Base-by-base conservation (phyloP, 306 rosid species). In the Glycine latifolia region DNA sequence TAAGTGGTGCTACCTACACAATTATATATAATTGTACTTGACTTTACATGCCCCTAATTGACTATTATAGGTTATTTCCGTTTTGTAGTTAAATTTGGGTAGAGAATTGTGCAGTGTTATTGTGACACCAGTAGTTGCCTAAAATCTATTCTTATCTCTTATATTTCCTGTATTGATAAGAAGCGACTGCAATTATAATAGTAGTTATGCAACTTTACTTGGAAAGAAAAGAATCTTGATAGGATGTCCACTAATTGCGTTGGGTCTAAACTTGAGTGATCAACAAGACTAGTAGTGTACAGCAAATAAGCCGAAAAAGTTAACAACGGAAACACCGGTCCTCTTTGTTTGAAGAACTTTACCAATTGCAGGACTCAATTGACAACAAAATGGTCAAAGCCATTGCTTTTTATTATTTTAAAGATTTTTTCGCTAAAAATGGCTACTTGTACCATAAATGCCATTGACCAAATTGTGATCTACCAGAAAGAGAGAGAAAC, bases 341-440 rank as follows among this genome's bases (percentile, higher is more conserved):
- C 67, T 63, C 44, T 71, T 75, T 12, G 6, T 78, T 72, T n/a
- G 6, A 58, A 62, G 37, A 26, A 76, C 63, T 65, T 63, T n/a
- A 5, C 49, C 13, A 66, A 66, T n/a, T 54, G 75, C 56, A 17
- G 54, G 77, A 53, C 75, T 70, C 80, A 54, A 16, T 75, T 52
- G 47, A 41, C 72, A 17, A 44, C 5, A 68, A 73, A 65, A 66
- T 33, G 10, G 82, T 83, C 73, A 79, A 84, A 84, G 71, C 26
- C 50, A 56, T 63, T 65, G 46, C 44, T 62, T 11, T 54, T 26
- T 26, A 26, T 26, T 26, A 26, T 56, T 11, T 54, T 56, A 71
- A 8, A 44, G 46, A 35, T n/a, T 16, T 26, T 50, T 76, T 14
- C 5, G 15, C 56, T 16, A 13, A 33, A 11, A 33, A 11, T 35